Base-by-base conservation (phyloP, 441 rosid species). In the Erysimum pusillum region DNA sequence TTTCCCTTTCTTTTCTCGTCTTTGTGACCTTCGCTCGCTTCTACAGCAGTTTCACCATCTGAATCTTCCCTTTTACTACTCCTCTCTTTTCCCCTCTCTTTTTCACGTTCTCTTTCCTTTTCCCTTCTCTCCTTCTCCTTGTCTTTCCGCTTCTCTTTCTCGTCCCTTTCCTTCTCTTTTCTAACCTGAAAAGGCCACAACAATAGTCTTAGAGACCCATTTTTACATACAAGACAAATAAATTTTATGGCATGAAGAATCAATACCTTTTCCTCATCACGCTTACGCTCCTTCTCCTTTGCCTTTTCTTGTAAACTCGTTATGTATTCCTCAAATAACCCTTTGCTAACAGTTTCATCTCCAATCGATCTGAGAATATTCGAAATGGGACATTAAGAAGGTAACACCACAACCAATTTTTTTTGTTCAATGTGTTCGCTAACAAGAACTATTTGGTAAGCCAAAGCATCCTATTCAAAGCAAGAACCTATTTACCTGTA, bases 251-350 rank as follows among this genome's bases (percentile, higher is more conserved):
- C 42, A 32, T 1, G 9, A 62, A 4, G n/a, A 62, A 3, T 53
- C 14, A 36, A n/a, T 78, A 93, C 97, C 98, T 94, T 96, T 75
- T 93, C 99, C 79, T 96, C 98, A 81, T 92, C 97, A 22, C 96
- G 91, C 73, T 86, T 94, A 44, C 96, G 94, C 69, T 92, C 99
- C 82, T 94, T 96, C 73, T 96, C 98, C 81, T 89, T 96, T 41
- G 96, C 92, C 83, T 89, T 94, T 82, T 96, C 98, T 69, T 80
- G 89, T 71, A 96, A 82, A 78, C 87, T 83, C 36, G 83, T 76
- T 69, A 88, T 73, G 80, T 91, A 91, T 67, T 96, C 98, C 86
- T 92, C 97, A 73, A 92, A 96, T 49, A 88, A 81, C 81, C 89
- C 96, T 81, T 36, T 89, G 71, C 86, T 83, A 63, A 80, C 69